Evolutionary conservation across 2,329 filamentous ascomycete species (phyloP), one percentile per base, ranked within the genome.

Genomic region (Achaetomium macrosporum): DNA sequence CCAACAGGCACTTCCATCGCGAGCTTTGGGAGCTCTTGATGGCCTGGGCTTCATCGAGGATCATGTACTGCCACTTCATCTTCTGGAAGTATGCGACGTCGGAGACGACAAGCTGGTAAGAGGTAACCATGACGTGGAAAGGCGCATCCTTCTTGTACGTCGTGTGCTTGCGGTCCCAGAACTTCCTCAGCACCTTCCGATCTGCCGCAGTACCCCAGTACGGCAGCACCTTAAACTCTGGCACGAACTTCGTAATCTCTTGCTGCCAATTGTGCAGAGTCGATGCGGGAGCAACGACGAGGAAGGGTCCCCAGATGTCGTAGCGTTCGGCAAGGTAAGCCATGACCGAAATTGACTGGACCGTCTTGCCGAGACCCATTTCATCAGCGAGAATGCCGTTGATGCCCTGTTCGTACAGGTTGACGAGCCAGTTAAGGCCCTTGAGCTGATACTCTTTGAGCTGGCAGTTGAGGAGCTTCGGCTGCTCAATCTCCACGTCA

Each of bases 31-130:
- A 96, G 57, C 91, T 96, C 76, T 99, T 99, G 82, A 99, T 97
- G 60, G 93, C 93, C 68, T 99, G 93, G 1, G 93, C 93, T 71
- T 99, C 93, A 63, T 99, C 93, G 39, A 99, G 81, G 69, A 99
- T 96, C 93, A 99, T 99, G 75, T 99, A 97, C 73, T 97, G 93
- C 93, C 93, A 99, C 63, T 88, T 88, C 79, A 99, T 93, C 76
- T 97, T 97, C 72, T 96, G 92, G 75, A 99, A 97, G 70, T 99
- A 99, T 55, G 90, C 85, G 1, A 95, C 89, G 68, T 99, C 93
- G 25, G 91, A 88, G 17, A 99, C 93, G 25, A 99, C 93, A 36
- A 99, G 78, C 70, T 99, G 93, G 69, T 99, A 99, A 0, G 92
- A 97, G 0, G 93, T 99, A 44, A 99, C 85, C 47, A 96, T 82